A percentile compares a stretch with the other conserved stretches of the same genome.
Conservation (phyloP, 1,284 basidiomycete genomes). For the Porogramme epimiltina region DNA sequence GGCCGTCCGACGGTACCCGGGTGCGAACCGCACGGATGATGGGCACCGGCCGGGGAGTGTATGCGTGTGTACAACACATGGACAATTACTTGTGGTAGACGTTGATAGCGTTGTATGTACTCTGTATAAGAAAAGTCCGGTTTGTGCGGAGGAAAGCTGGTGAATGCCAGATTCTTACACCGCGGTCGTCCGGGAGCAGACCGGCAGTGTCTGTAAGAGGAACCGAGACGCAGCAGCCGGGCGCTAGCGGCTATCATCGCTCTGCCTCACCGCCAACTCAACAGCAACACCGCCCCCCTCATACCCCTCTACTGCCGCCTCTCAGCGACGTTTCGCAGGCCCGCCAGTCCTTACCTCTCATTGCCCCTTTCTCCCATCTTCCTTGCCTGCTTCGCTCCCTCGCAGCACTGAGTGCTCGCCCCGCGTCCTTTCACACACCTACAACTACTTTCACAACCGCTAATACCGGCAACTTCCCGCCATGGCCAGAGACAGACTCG, state of each 20-base stretch:
- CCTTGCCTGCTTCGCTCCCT: constrained; percentile 16
- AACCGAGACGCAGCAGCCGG: not conserved
- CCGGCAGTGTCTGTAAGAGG: not conserved
- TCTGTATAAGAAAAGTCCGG: too few species aligned
- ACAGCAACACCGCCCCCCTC: constrained; percentile 17
- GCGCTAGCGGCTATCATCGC: constrained; percentile 16
- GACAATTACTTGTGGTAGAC: too few species aligned
- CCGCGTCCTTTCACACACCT: constrained; percentile 8
- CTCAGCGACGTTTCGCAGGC: constrained; percentile 3
- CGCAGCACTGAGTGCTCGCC: constrained; percentile 34
- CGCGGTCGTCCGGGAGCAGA: too few species aligned
- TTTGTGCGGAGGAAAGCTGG: too few species aligned
- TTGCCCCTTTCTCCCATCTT: constrained; percentile 15
- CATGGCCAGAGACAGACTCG: constrained; percentile 84
- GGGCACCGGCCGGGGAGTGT: too few species aligned
- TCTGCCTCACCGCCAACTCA: constrained; percentile 22
- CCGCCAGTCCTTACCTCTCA: constrained; percentile 21
- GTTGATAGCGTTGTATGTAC: too few species aligned
- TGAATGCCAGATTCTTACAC: too few species aligned
- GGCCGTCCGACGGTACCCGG: not conserved
- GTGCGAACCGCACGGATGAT: not conserved
- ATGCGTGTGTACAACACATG: too few species aligned
- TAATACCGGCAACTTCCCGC: constrained; percentile 27
- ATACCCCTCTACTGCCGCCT: constrained; percentile 4
- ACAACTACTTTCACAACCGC: constrained; percentile 12